Percentiles rank a stretch among this genome's conserved stretches.
These are phyloP conservation scores for Fusarium sp. DNA, from an alignment of 2,329 filamentous ascomycete genomes.

Conservation along the genomic window DNA sequence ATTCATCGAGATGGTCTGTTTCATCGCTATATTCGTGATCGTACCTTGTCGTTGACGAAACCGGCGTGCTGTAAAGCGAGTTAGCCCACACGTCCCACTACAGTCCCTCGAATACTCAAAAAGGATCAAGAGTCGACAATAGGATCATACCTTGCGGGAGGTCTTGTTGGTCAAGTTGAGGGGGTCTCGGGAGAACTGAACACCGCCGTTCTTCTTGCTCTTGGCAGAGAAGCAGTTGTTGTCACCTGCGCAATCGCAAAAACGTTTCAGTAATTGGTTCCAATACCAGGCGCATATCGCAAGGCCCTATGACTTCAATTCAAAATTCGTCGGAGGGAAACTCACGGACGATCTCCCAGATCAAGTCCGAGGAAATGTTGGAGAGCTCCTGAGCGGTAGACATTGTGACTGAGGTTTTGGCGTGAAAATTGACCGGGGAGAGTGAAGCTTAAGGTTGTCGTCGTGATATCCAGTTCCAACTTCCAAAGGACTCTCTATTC, in stretches of 20 bases:
- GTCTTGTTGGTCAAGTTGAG: constrained; percentile 94
- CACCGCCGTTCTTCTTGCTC: constrained; percentile 82
- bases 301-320: constrained; percentile 11
- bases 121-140: constrained; percentile 1
- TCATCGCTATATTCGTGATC: constrained; percentile 30
- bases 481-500: constrained; percentile 25
- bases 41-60: constrained; percentile 93
- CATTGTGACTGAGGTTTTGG: constrained; percentile 63
- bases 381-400: constrained; percentile 66
- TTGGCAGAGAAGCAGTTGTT: constrained; percentile 95
- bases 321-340: constrained; percentile 60
- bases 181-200: constrained; percentile 93
- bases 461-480: constrained; percentile 43
- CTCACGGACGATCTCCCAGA: constrained; percentile 97
- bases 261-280: constrained; percentile 43
- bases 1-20: constrained; percentile 17
- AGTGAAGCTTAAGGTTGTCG: constrained; percentile 49
- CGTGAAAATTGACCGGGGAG: constrained; percentile 48
- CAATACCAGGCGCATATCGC: constrained; percentile 28
- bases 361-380: constrained; percentile 88
- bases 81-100: constrained; percentile 53
- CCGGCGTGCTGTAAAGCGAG: constrained; percentile 78
- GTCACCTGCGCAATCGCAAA: constrained; percentile 69
- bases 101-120: constrained; percentile 6
- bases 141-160: constrained; percentile 80